These are phyloP conservation scores for Hylodesmum podocarpum DNA, from an alignment of 306 rosid species.

Conservation along the genomic window DNA sequence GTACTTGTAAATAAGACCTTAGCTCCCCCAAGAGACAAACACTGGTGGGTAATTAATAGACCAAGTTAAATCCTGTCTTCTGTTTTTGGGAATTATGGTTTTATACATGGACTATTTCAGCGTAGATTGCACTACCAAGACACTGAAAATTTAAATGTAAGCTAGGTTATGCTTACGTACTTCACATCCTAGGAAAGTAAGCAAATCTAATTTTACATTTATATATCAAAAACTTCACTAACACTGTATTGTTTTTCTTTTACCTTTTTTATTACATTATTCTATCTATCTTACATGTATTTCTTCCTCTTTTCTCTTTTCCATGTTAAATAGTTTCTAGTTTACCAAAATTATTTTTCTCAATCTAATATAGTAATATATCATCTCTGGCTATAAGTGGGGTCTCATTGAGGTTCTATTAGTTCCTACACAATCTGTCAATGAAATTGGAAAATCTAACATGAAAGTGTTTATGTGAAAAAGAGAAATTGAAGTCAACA, in stretches of 20 bases:
- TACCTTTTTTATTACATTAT: too few relatives aligned
- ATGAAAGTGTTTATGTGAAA: slow-evolving; percentile 41
- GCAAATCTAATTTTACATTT: slow-evolving; percentile 13
- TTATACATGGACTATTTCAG: slow-evolving; percentile 24
- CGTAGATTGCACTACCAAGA: background rate
- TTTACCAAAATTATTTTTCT: too few relatives aligned
- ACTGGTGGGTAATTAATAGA: background rate
- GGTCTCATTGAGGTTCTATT: slow-evolving; percentile 25
- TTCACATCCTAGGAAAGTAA: slow-evolving; percentile 22
- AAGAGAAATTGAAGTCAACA: slow-evolving; percentile 31
- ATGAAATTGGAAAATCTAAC: slow-evolving; percentile 42
- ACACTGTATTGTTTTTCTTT: too few relatives aligned
- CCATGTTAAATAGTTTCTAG: too few relatives aligned
- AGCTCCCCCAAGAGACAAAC: background rate
- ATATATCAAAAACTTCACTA: too few relatives aligned
- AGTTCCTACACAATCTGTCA: slow-evolving; percentile 22
- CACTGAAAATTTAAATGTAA: background rate
- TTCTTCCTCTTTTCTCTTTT: too few relatives aligned
- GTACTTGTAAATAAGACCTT: background rate
- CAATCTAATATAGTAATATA: too few relatives aligned
- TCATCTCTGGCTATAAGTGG: background rate
- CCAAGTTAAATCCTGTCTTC: slow-evolving; percentile 9
- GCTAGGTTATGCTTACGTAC: background rate
- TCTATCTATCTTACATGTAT: too few relatives aligned
- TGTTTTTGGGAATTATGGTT: slow-evolving; percentile 14